A percentile compares a stretch with the other conserved stretches of the same genome.
These are phyloP conservation scores for Blastobotrys raffinosifermentans DNA, from an alignment of 1,139 yeast genomes.

Conservation along the genomic window DNA sequence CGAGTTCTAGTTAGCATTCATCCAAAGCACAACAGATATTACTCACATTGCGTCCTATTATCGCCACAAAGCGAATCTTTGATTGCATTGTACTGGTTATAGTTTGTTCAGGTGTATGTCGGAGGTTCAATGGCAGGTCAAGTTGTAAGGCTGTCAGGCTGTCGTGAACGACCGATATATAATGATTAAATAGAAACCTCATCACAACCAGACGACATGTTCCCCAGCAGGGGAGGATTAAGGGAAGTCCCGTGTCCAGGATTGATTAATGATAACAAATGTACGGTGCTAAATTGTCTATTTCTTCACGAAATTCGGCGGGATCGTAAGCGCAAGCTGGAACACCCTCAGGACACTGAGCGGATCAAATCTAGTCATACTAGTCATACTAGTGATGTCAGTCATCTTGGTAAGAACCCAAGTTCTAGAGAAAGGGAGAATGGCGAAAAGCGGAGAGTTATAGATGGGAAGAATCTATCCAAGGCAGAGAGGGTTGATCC, in stretches of 20 bases:
- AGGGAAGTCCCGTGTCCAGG: conserved; percentile 26
- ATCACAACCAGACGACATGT: conserved; percentile 1
- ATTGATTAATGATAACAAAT: conserved; percentile 11
- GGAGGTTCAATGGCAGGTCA: too few relatives aligned
- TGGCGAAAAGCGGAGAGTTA: too few relatives aligned
- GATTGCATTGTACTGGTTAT: conserved; percentile 18
- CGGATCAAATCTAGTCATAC: too few relatives aligned
- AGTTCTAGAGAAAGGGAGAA: too few relatives aligned
- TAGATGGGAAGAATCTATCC: too few relatives aligned
- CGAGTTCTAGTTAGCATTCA: conserved; percentile 20
- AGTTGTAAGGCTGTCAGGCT: too few relatives aligned
- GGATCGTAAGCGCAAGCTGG: not conserved
- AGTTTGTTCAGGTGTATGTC: conserved; percentile 11
- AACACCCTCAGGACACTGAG: too few relatives aligned
- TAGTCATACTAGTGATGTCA: too few relatives aligned
- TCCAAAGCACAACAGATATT: not conserved
- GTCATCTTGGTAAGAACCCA: too few relatives aligned
- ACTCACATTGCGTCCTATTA: conserved; percentile 28
- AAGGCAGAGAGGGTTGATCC: too few relatives aligned
- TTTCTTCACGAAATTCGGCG: conserved; percentile 21
- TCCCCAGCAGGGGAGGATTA: conserved; percentile 3
- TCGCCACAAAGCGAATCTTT: conserved; percentile 27
- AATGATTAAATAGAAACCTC: not conserved
- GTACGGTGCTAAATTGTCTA: conserved; percentile 28
- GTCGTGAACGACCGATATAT: not conserved